Evolutionary conservation across 306 rosid genomes (phyloP).

Genomic region (Vachellia pachyceras): DNA sequence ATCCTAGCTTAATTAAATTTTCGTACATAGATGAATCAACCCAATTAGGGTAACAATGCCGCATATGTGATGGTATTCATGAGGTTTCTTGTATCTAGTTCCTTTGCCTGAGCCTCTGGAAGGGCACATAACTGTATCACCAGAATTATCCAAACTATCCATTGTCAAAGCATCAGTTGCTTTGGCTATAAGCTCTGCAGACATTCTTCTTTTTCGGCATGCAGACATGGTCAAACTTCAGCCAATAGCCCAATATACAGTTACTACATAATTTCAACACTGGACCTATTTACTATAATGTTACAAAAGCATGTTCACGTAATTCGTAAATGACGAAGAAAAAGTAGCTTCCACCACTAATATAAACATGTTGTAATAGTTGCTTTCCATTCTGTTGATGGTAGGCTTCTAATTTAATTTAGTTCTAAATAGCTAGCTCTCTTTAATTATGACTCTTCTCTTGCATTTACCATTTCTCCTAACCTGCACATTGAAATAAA

Average conservation of each 20-base stretch:
- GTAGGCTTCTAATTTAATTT: no score
- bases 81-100: neutral
- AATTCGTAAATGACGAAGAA: no score
- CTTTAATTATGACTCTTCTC: no score
- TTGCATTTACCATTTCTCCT: no score
- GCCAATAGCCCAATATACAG: neutral
- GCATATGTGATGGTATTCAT: neutral
- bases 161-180: constrained; percentile 59
- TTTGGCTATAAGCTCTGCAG: constrained; percentile 45
- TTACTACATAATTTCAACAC: constrained; percentile 10
- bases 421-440: no score
- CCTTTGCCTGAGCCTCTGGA: neutral
- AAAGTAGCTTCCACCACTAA: no score
- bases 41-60: neutral
- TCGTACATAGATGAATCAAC: neutral
- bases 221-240: constrained; percentile 12
- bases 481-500: no score
- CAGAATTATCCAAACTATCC: constrained; percentile 50
- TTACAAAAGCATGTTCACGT: no score
- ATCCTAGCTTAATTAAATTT: constrained; percentile 5
- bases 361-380: no score
- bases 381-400: no score
- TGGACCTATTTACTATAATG: no score
- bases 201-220: constrained; percentile 59
- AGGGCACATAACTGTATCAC: constrained; percentile 49